Evolutionary conservation across 2,329 filamentous ascomycete genomes (phyloP), one percentile per base, ranked within the genome.

Genomic region (Neofusicoccum sp.): DNA sequence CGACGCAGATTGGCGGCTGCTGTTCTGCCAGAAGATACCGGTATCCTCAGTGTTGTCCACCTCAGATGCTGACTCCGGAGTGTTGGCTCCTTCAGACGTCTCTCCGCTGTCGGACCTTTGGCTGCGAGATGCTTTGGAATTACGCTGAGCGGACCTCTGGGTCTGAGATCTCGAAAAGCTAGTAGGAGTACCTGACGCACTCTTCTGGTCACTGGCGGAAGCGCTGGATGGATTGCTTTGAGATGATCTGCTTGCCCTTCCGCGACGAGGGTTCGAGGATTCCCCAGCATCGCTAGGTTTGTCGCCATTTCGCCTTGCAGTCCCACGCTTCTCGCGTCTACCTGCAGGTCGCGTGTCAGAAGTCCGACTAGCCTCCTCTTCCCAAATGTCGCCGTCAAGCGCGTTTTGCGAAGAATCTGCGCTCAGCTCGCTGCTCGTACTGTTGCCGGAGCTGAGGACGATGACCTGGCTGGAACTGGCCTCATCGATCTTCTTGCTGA

Each of bases 371-470:
- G 78, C 79, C 64, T 80, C 78, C 61, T 79, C 78, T 66, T 78
- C 72, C 79, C 79, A 81, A 24, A 81, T 73, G 58, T 81, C 79
- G 16, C 69, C 70, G 33, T 68, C 69, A 16, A 69, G 66, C 20
- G 69, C 66, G 16, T 65, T 45, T n/a, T 33, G 49, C 3, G 59
- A 38, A 6, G 33, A 20, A 2, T 54, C 58, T 6, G 26, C n/a
- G 16, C 12, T 49, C 6, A 24, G 57, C 34, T 44, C 28, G 12
- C 31, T 62, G 12, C 5, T 31, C n/a, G 24, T 48, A 26, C 33
- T 41, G 2, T 65, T 62, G 24, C 69, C 66, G 9, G 68, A 65
- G 24, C 53, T 66, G 16, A 65, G 64, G n/a, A 61, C 61, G 26
- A 68, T 65, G 14, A 67, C 63, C 36, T 63, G 56, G 51, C 62